Evolutionary conservation across 208 protist genomes (phyloP).

Genomic region (Blastocrithidia nonstop): DNA sequence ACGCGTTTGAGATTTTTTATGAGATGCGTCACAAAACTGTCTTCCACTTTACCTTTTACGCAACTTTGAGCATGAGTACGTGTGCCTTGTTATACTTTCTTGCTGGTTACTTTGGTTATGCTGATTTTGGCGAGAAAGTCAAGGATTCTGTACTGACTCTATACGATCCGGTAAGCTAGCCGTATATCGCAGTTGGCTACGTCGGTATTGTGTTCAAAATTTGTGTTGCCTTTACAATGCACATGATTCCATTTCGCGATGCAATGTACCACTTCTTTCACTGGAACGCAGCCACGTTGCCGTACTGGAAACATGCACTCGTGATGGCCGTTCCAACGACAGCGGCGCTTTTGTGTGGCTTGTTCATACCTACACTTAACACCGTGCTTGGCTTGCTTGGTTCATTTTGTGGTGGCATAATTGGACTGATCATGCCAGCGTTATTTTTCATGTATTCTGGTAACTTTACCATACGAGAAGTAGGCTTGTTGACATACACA

Average conservation of each 20-base stretch:
- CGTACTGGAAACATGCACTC: slow-evolving; percentile 15
- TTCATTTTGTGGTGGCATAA: slow-evolving; percentile 30
- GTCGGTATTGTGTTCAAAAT: slow-evolving; percentile 45
- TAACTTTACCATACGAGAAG: slow-evolving; percentile 11
- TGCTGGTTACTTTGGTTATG: slow-evolving; percentile 48
- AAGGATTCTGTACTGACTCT: slow-evolving; percentile 26
- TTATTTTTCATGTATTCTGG: slow-evolving; percentile 54
- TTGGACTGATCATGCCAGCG: slow-evolving; percentile 36
- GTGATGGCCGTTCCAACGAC: slow-evolving; percentile 10
- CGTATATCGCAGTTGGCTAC: slow-evolving; percentile 40
- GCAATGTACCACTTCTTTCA: slow-evolving; percentile 27
- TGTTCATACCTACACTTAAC: slow-evolving; percentile 23
- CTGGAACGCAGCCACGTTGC: slow-evolving; percentile 8
- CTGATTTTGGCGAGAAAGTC: slow-evolving; percentile 25
- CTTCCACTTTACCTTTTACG: slow-evolving; percentile 15
- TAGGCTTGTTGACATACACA: slow-evolving; percentile 19
- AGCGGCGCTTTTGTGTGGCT: slow-evolving; percentile 9
- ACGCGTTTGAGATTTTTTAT: slow-evolving; percentile 16
- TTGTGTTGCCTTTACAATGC: slow-evolving; percentile 30
- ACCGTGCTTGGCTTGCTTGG: slow-evolving; percentile 31
- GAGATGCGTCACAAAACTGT: slow-evolving; percentile 17
- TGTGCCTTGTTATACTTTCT: slow-evolving; percentile 37
- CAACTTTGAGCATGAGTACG: slow-evolving; percentile 13
- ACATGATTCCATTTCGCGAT: slow-evolving; percentile 37
- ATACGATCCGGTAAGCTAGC: slow-evolving; percentile 34